Evolutionary conservation across 495 filamentous ascomycete species (phyloP).

Genomic region (Penicillium coprophilum): DNA sequence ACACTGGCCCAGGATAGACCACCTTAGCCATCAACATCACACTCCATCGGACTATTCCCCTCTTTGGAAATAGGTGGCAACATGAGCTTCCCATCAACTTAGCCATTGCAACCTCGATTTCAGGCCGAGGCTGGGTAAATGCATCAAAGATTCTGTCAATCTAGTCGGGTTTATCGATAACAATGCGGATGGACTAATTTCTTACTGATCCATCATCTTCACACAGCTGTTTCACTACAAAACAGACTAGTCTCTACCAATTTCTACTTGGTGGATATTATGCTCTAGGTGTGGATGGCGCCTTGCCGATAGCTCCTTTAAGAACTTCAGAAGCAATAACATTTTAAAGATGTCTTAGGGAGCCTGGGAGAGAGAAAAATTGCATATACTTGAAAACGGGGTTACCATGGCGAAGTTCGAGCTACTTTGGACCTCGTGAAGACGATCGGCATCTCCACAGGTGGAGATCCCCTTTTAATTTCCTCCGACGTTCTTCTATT

Average conservation of each 20-base stretch:
- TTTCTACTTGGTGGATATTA: background rate
- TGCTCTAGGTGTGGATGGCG: background rate
- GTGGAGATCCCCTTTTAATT: background rate
- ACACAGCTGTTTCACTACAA: conserved; percentile 12
- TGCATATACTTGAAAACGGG: background rate
- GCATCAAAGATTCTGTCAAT: no score
- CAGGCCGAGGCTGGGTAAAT: conserved; percentile 7
- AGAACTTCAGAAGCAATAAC: background rate
- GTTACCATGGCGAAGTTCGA: background rate
- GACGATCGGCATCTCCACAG: background rate
- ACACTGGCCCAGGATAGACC: conserved; percentile 5
- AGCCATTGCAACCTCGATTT: background rate
- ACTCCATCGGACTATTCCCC: conserved; percentile 8
- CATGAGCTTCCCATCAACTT: background rate
- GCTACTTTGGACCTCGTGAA: background rate
- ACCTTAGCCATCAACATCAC: conserved; percentile 14
- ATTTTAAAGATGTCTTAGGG: conserved; percentile 1
- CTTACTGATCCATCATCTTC: background rate
- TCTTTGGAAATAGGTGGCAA: conserved; percentile 2
- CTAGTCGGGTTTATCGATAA: no score
- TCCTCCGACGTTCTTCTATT: no score
- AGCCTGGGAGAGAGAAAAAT: conserved; percentile 1
- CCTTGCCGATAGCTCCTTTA: background rate
- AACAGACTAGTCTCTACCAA: conserved; percentile 1
- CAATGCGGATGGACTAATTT: background rate